Percentiles rank a stretch among this genome's conserved stretches.
These are phyloP conservation scores for Prunus padus DNA, from an alignment of 306 rosid species.

Conservation along the genomic window DNA sequence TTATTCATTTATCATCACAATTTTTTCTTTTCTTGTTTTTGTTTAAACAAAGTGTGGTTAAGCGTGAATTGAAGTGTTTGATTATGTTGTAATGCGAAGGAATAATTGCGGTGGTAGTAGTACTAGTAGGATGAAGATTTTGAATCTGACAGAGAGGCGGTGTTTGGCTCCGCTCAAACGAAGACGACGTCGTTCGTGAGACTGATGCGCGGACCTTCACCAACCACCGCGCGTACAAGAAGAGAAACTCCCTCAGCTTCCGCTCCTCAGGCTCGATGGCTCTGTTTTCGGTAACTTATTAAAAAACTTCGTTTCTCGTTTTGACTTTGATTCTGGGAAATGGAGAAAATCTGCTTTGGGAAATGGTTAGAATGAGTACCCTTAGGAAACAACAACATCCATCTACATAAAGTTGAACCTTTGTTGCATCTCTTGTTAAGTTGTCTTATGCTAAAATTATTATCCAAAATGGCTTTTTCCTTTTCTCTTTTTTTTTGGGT, in stretches of 20 bases:
- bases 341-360: too few relatives aligned
- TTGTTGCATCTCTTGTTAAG: too few relatives aligned
- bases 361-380: too few relatives aligned
- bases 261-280: conserved; percentile 40
- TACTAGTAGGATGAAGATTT: conserved; percentile 19
- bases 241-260: conserved; percentile 35
- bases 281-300: conserved; percentile 44
- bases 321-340: not conserved
- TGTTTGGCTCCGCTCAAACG: conserved; percentile 23
- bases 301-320: not conserved
- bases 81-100: not conserved
- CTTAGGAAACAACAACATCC: too few relatives aligned
- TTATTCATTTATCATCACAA: too few relatives aligned
- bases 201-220: not conserved
- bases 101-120: not conserved
- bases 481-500: not conserved
- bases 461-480: not conserved
- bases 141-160: conserved; percentile 28
- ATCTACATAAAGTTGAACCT: too few relatives aligned
- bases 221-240: conserved; percentile 18
- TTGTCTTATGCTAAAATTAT: not conserved
- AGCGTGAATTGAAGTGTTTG: not conserved
- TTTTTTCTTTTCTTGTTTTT: too few relatives aligned
- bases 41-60: too few relatives aligned
- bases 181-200: conserved; percentile 19